Evolutionary conservation across 2,329 filamentous ascomycete genomes (phyloP).

Genomic region (Ophiocordyceps unilateralis): DNA sequence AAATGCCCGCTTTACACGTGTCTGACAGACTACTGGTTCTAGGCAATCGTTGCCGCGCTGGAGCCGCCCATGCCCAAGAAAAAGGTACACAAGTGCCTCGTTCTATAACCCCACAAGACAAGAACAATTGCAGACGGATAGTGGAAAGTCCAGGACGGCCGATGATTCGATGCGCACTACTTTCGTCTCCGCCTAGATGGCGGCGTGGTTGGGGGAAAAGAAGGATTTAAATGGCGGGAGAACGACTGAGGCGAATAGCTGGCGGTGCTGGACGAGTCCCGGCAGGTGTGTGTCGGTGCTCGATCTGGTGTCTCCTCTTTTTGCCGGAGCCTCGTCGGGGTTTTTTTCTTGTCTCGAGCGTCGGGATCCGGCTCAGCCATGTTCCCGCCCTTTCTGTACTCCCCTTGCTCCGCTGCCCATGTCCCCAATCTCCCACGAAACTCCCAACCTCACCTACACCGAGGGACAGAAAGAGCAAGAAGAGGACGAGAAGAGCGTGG

Average conservation of each 20-base stretch:
- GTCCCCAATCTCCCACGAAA: not conserved
- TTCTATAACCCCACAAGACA: conserved; percentile 33
- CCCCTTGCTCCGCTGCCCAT: not conserved
- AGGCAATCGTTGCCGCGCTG: conserved; percentile 91
- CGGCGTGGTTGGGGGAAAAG: conserved; percentile 3
- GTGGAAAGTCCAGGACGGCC: too few species aligned
- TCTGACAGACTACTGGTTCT: conserved; percentile 4
- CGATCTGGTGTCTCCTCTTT: not conserved
- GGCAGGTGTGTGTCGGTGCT: not conserved
- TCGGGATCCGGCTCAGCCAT: not conserved
- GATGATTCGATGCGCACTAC: not conserved
- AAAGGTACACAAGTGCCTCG: conserved; percentile 49
- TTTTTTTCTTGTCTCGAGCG: not conserved
- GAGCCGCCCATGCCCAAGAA: conserved; percentile 78
- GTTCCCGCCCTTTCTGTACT: not conserved
- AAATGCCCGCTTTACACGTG: not conserved
- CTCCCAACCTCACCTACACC: not conserved
- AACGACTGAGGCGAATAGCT: conserved; percentile 2
- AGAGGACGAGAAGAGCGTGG: too few species aligned
- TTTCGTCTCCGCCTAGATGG: conserved; percentile 1
- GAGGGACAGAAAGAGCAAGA: not conserved
- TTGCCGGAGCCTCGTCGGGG: not conserved
- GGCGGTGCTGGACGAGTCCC: not conserved
- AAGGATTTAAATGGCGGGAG: conserved; percentile 1
- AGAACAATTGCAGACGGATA: not conserved